These are phyloP conservation scores for Aureobasidium sp. DNA, from an alignment of 2,329 filamentous ascomycete species.

Conservation along the genomic window DNA sequence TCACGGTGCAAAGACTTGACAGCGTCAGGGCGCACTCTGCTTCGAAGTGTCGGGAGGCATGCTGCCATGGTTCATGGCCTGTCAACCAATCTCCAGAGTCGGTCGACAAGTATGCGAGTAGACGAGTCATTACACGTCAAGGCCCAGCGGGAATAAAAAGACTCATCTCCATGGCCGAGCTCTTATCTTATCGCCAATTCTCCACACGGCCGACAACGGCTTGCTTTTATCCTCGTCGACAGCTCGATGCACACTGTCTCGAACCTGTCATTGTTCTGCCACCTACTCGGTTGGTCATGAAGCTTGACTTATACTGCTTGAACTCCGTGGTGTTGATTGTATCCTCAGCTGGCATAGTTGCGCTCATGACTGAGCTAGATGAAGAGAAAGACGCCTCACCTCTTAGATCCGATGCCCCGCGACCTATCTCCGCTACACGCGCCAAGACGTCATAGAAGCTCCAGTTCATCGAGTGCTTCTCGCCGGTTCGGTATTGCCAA, in stretches of 20 bases:
- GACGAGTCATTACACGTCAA: not conserved
- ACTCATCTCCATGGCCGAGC: not conserved
- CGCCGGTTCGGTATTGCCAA: not conserved
- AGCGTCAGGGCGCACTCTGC: conserved; percentile 3
- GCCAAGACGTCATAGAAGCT: conserved; percentile 17
- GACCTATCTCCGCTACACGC: not conserved
- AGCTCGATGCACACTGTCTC: not conserved
- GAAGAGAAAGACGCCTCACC: not conserved
- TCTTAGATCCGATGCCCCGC: not conserved
- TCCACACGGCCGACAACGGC: not conserved
- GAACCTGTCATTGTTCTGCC: not conserved
- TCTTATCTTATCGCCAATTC: conserved; percentile 12
- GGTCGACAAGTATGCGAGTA: not conserved
- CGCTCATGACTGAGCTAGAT: not conserved
- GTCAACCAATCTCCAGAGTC: not conserved
- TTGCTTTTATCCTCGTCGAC: not conserved
- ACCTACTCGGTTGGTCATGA: too few relatives aligned
- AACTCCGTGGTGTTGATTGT: too few relatives aligned
- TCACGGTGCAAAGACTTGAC: conserved; percentile 3
- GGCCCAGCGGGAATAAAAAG: not conserved
- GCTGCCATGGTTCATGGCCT: conserved; percentile 13
- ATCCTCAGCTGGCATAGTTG: too few relatives aligned
- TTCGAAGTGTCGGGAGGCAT: conserved; percentile 14
- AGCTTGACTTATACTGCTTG: too few relatives aligned
- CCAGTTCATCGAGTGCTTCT: not conserved